Conservation (phyloP, 2,329 filamentous ascomycete genomes). For the Aspergillus clavatus region DNA sequence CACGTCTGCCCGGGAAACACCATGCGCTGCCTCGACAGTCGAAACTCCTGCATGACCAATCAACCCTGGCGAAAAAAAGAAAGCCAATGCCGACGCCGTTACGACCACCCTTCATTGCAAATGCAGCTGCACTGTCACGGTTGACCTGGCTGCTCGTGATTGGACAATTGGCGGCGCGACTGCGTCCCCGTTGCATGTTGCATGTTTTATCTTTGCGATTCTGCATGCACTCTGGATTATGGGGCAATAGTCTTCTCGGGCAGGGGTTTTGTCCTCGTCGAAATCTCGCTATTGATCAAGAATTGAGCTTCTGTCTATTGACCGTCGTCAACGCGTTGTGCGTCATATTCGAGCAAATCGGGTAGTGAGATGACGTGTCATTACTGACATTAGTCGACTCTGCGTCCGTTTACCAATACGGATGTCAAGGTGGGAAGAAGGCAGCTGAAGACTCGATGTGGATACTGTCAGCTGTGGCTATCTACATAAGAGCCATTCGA, state of each 20-base stretch:
- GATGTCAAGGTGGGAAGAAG: neutral
- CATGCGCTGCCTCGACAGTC: too few species aligned
- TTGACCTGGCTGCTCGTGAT: neutral
- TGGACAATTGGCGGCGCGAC: neutral
- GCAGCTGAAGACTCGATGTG: neutral
- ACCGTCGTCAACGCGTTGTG: neutral
- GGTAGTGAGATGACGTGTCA: neutral
- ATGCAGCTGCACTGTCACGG: neutral
- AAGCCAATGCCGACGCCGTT: neutral
- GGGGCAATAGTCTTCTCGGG: too few species aligned
- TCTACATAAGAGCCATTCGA: too few species aligned
- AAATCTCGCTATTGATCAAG: too few species aligned
- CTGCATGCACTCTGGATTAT: neutral
- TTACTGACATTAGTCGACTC: neutral
- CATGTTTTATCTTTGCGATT: neutral
- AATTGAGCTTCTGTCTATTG: neutral
- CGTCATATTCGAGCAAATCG: neutral
- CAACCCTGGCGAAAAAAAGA: too few species aligned
- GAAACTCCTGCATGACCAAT: too few species aligned
- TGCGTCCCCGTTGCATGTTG: neutral
- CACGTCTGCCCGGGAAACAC: too few species aligned
- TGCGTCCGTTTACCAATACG: neutral
- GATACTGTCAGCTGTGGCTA: neutral
- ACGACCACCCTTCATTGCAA: neutral
- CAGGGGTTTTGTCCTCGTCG: too few species aligned